Evolutionary conservation across 108 stramenopile genomes (phyloP).

Genomic region (Chaetoceros tenuissimus): DNA sequence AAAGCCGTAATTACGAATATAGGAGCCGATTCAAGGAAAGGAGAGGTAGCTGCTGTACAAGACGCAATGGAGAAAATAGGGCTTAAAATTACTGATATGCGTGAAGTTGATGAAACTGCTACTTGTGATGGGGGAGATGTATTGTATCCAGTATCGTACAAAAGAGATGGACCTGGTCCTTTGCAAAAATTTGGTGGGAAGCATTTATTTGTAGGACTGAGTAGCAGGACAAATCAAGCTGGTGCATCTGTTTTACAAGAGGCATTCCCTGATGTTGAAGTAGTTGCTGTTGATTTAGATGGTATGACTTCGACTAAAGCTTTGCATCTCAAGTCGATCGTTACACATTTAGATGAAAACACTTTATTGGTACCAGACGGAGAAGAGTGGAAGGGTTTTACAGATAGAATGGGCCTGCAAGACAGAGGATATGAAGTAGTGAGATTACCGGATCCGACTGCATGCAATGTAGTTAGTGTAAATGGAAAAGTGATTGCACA

Average conservation of each 20-base stretch:
- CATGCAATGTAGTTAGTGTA: conserved; percentile 57
- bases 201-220: conserved; percentile 61
- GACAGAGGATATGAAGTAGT: conserved; percentile 27
- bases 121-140: conserved; percentile 70
- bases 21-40: conserved; percentile 43
- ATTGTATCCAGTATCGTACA: conserved; percentile 23
- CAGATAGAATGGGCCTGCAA: conserved; percentile 26
- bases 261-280: conserved; percentile 19
- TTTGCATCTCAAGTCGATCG: conserved; percentile 61
- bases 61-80: conserved; percentile 6
- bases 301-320: conserved; percentile 13
- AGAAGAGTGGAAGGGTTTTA: conserved; percentile 18
- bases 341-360: conserved; percentile 46
- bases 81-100: not conserved
- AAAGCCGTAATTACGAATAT: conserved; percentile 35
- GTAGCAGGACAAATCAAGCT: conserved; percentile 40
- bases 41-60: conserved; percentile 47
- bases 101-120: conserved; percentile 11
- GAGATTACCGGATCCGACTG: conserved; percentile 39
- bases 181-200: conserved; percentile 10
- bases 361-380: conserved; percentile 45
- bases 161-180: not conserved
- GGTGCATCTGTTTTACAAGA: conserved; percentile 29
- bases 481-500: conserved; percentile 51
- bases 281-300: conserved; percentile 24